Conservation (phyloP, 805 yeast species). For the Candida peoriensis region DNA sequence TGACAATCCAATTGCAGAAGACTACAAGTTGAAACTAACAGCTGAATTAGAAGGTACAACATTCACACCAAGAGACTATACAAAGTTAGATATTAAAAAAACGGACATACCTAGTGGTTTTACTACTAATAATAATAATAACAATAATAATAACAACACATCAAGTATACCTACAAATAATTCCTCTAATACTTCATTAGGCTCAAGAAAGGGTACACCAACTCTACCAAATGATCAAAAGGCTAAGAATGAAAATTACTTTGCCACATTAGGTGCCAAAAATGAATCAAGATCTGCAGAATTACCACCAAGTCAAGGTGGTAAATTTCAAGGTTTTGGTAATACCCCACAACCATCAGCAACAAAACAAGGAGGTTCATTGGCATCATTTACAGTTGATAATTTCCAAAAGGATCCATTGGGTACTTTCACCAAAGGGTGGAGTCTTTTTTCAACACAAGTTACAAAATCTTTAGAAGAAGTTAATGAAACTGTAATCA, state of each 20-base stretch:
- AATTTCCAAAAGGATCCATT: slow-evolving; percentile 78
- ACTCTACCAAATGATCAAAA: slow-evolving; percentile 25
- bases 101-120: slow-evolving; percentile 10
- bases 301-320: slow-evolving; percentile 91
- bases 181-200: slow-evolving; percentile 25
- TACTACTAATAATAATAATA: slow-evolving; percentile 2
- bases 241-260: slow-evolving; percentile 72
- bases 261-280: slow-evolving; percentile 69
- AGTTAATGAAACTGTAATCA: slow-evolving; percentile 82
- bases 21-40: slow-evolving; percentile 78
- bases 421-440: slow-evolving; percentile 87
- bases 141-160: too few species aligned
- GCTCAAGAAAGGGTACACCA: slow-evolving; percentile 40
- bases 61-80: slow-evolving; percentile 57
- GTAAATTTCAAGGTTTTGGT: slow-evolving; percentile 89
- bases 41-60: slow-evolving; percentile 69
- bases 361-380: slow-evolving; percentile 32
- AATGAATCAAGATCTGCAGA: slow-evolving; percentile 72
- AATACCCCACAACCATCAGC: slow-evolving; percentile 55
- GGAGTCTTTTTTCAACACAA: slow-evolving; percentile 88
- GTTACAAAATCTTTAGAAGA: slow-evolving; percentile 80
- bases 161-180: slow-evolving; percentile 3
- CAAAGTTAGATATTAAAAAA: slow-evolving; percentile 27
- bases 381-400: slow-evolving; percentile 57
- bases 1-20: slow-evolving; percentile 89